Base-by-base conservation (phyloP, 805 yeast genomes). In the Hyphopichia homilentoma region DNA sequence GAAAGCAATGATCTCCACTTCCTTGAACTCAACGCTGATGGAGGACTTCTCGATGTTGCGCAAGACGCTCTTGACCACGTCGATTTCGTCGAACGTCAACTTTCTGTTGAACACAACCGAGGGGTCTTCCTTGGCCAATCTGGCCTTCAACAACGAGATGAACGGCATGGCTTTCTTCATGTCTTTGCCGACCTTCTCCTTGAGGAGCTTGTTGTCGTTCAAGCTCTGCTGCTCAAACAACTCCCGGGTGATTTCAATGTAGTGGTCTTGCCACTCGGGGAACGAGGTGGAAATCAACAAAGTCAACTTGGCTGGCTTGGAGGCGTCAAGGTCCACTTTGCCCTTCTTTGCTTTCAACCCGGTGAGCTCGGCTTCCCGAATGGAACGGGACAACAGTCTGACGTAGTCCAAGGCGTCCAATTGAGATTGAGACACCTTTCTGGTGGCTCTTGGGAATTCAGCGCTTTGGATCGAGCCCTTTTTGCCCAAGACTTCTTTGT, bases 101-200 rank as follows among this genome's bases (percentile, higher is more conserved):
- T 89, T 83, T 68, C 97, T 79, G 72, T 88, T 81, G 72, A 93
- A 87, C 16, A 93, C 96, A 32, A 75, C 75, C 33, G 75, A 77
- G 13, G 96, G 80, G 19, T 80, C 61, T 54, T 84, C 94, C 32
- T 61, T 62, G 24, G 70, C 63, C 45, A 93, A 71, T 66, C 95
- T 79, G 55, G 81, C 85, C 63, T 93, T 89, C 59, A 93, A 69
- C 47, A 77, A 68, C 43, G 90, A 81, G 40, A 93, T 88, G 60
- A 89, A 90, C 38, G 97, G 97, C 97, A 93, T 93, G 39, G 96
- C 97, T 49, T 94, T 82, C 75, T 93, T 93, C 84, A 89, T 85
- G 52, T 93, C 97, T 59, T 80, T 81, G 44, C 85, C 85, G 39
- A 84, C 79, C 54, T 68, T 76, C 45, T 77, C 74, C 57, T 74